A percentile compares a stretch with the other conserved stretches of the same genome.
These are phyloP conservation scores for Mycena haematopus DNA, from an alignment of 768 basidiomycete genomes.

Conservation along the genomic window DNA sequence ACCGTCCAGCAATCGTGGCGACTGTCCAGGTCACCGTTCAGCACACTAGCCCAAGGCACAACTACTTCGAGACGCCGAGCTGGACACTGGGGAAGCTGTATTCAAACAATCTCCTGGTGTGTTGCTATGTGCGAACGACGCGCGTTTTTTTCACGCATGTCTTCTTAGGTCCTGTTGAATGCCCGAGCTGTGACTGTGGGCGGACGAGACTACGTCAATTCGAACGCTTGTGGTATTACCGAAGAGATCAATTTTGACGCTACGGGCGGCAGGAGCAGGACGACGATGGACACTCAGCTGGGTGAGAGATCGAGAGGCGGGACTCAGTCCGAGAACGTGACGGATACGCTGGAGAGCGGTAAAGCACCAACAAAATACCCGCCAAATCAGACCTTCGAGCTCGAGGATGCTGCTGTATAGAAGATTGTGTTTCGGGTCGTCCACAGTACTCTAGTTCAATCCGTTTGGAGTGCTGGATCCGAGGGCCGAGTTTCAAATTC, in stretches of 20 bases:
- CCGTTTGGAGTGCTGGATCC: neutral
- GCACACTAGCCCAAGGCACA: slow-evolving; percentile 24
- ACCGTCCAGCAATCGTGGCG: slow-evolving; percentile 38
- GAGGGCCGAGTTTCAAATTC: neutral
- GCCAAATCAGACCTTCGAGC: neutral
- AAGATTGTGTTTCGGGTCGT: neutral
- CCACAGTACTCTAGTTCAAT: neutral
- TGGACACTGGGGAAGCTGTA: slow-evolving; percentile 44
- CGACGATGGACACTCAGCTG: neutral
- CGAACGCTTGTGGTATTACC: neutral
- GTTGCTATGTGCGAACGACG: neutral
- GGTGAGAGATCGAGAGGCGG: neutral
- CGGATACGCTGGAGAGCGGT: neutral
- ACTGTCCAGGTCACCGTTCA: slow-evolving; percentile 38
- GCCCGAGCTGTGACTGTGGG: slow-evolving; percentile 13
- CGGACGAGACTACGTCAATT: slow-evolving; percentile 3
- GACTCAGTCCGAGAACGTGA: neutral
- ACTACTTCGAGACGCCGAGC: slow-evolving; percentile 41
- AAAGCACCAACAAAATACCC: neutral
- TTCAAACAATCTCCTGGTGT: slow-evolving; percentile 31
- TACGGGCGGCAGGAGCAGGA: neutral
- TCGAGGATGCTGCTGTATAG: neutral
- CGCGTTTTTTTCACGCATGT: neutral
- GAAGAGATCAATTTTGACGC: slow-evolving; percentile 2
- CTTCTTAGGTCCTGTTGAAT: slow-evolving; percentile 9